Percentiles rank a stretch among this genome's conserved stretches.
phyloP scores from a whole-genome alignment of 2,329 filamentous ascomycete species.

The Epichloe brachyelytri region DNA sequence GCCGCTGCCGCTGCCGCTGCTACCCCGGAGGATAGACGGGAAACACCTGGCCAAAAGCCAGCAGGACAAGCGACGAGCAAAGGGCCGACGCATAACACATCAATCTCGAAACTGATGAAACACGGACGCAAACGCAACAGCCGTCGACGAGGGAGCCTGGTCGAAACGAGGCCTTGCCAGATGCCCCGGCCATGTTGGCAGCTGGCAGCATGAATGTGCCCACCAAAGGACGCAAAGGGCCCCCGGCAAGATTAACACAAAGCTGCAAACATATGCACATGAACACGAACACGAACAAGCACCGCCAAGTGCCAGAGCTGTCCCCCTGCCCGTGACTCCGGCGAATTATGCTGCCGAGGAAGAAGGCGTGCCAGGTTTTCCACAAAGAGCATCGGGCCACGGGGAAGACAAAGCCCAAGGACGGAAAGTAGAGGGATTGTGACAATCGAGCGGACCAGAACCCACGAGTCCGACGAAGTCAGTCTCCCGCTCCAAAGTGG shows the following conservation, averaged over 20 bases:
- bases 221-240: neutral
- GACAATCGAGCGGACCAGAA: constrained; percentile 24
- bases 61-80: neutral
- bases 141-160: neutral
- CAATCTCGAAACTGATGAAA: constrained; percentile 1
- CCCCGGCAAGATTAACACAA: neutral
- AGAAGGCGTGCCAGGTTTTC: constrained; percentile 17
- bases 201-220: neutral
- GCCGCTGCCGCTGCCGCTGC: constrained; percentile 20
- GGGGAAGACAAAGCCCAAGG: constrained; percentile 13
- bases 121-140: neutral
- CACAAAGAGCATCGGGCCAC: constrained; percentile 17
- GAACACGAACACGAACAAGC: neutral
- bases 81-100: neutral
- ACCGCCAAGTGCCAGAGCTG: neutral
- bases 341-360: constrained; percentile 21
- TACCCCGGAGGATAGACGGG: constrained; percentile 19
- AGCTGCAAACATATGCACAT: neutral
- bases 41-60: neutral
- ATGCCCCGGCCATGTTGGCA: neutral
- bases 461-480: constrained; percentile 24
- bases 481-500: constrained; percentile 11
- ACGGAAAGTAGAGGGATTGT: constrained; percentile 24
- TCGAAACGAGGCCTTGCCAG: neutral
- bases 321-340: neutral